Percentiles rank a stretch among this genome's conserved stretches.
Conservation (phyloP, 352 stramenopile species). For the Aphanomyces euteiches region DNA sequence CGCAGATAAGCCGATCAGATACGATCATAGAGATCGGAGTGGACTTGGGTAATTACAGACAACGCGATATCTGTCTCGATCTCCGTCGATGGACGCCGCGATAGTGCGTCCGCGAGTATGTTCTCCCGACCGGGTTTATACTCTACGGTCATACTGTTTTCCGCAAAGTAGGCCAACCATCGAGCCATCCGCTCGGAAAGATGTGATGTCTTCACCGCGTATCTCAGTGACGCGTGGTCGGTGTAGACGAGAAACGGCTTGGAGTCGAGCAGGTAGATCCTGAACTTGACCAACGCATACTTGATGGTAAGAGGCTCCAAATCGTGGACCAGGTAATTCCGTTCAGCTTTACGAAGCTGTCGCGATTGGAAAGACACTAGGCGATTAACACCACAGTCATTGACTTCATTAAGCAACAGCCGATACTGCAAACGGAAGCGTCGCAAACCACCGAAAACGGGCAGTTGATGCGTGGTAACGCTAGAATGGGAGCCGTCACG, state of each 20-base stretch:
- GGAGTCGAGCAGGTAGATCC: background rate
- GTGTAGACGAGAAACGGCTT: background rate
- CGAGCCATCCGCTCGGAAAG: background rate
- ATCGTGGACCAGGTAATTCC: background rate
- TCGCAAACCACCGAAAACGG: background rate
- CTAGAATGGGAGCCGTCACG: background rate
- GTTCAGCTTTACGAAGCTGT: background rate
- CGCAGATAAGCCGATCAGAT: too few relatives aligned
- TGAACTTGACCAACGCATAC: background rate
- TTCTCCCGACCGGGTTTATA: background rate
- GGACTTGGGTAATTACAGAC: too few relatives aligned
- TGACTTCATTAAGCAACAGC: background rate
- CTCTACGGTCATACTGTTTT: background rate
- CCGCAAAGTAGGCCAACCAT: background rate
- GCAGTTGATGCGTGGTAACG: background rate
- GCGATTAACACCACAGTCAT: background rate
- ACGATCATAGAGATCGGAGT: too few relatives aligned
- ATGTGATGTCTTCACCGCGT: background rate
- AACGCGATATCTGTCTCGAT: too few relatives aligned
- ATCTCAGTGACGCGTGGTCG: too few relatives aligned
- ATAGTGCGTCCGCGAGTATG: background rate
- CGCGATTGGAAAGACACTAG: background rate
- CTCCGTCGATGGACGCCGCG: background rate
- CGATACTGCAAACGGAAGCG: background rate
- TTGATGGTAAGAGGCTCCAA: background rate